Conservation (phyloP, 371 early-diverging fungal species). For the Mucor indicus region DNA sequence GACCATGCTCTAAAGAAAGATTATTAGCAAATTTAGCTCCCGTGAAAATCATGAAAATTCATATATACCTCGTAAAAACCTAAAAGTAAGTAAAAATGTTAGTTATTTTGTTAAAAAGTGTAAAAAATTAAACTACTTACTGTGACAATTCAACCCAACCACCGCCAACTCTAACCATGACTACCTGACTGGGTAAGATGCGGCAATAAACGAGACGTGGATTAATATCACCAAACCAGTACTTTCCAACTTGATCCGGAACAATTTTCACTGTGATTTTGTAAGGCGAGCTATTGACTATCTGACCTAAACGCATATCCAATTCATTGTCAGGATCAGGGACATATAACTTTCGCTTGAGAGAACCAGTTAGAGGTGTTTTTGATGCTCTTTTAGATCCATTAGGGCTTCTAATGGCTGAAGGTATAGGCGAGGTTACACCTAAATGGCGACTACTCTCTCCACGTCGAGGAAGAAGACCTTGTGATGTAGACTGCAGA, state of each 20-base stretch:
- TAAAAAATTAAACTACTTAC: conserved; percentile 8
- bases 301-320: conserved; percentile 39
- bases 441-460: not conserved
- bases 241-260: conserved; percentile 55
- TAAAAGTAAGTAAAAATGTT: not conserved
- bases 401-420: not conserved
- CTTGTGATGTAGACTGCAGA: not conserved
- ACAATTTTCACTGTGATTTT: conserved; percentile 30
- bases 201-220: conserved; percentile 50
- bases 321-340: conserved; percentile 30
- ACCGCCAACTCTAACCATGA: conserved; percentile 82
- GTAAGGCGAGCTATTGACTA: conserved; percentile 49
- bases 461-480: not conserved
- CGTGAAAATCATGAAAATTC: not conserved
- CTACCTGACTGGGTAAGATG: conserved; percentile 61
- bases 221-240: conserved; percentile 68
- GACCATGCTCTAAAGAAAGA: conserved; percentile 20
- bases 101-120: not conserved
- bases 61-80: conserved; percentile 16
- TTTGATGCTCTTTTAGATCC: not conserved
- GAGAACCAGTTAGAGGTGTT: not conserved
- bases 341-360: conserved; percentile 3
- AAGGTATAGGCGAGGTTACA: conserved; percentile 1
- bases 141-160: conserved; percentile 76
- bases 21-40: too few species aligned